These are phyloP conservation scores for Venturia nashicola DNA, from an alignment of 2,329 filamentous ascomycete genomes.

Conservation along the genomic window DNA sequence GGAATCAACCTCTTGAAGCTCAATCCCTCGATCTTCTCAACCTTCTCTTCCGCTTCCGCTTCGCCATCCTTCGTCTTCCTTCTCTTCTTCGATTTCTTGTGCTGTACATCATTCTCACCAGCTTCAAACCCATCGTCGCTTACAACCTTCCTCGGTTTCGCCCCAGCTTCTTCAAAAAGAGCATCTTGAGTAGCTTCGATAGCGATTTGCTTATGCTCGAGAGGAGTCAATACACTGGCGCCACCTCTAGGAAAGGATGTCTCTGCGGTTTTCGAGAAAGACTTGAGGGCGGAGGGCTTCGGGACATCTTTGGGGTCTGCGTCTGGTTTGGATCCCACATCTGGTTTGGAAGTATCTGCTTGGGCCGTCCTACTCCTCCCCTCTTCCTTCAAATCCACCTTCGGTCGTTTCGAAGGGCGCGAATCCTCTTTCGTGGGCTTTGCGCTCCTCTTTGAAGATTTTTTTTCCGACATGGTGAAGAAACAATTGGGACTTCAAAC, in stretches of 20 bases:
- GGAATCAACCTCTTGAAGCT: constrained; percentile 50
- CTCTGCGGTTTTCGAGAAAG: constrained; percentile 47
- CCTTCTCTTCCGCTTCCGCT: constrained; percentile 9
- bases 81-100: constrained; percentile 37
- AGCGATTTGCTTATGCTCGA: constrained; percentile 94
- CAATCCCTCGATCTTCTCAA: constrained; percentile 9
- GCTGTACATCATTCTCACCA: constrained; percentile 34
- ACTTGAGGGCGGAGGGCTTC: neutral
- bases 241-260: constrained; percentile 86
- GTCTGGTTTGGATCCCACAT: neutral
- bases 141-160: constrained; percentile 42
- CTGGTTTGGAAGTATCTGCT: neutral
- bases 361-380: neutral
- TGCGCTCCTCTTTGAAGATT: neutral
- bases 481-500: neutral
- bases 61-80: constrained; percentile 34
- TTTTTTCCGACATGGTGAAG: neutral
- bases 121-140: constrained; percentile 32
- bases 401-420: neutral
- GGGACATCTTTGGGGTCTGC: neutral
- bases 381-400: neutral
- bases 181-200: constrained; percentile 88
- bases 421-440: neutral
- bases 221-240: constrained; percentile 75
- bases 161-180: constrained; percentile 66